Evolutionary conservation across 306 rosid genomes (phyloP).

Genomic region (Dalbergia oliveri): DNA sequence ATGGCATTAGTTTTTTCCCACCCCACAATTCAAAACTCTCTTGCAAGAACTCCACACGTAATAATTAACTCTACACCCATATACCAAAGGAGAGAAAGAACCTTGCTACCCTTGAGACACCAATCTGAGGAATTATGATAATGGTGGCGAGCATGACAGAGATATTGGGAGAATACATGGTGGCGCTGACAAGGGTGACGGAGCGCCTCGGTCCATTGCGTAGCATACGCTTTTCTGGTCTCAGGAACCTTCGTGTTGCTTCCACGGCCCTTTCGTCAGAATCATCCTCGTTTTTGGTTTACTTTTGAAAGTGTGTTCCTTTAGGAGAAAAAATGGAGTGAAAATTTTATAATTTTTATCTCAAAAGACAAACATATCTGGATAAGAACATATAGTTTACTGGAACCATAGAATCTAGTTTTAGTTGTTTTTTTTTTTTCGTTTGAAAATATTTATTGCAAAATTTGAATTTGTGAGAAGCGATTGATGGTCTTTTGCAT

Average conservation of each 20-base stretch:
- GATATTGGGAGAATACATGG: conserved; percentile 59
- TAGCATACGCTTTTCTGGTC: conserved; percentile 13
- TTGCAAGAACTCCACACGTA: neutral
- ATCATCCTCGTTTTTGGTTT: conserved; percentile 59
- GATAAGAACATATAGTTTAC: no score
- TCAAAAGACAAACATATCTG: no score
- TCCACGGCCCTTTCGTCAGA: conserved; percentile 40
- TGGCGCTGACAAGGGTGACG: conserved; percentile 54
- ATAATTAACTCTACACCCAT: neutral
- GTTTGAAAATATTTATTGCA: no score
- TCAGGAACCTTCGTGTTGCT: conserved; percentile 42
- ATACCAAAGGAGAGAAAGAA: neutral
- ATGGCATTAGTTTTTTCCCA: neutral
- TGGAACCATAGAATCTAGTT: no score
- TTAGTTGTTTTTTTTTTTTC: no score
- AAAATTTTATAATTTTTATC: no score
- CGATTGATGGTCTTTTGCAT: no score
- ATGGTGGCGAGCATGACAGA: conserved; percentile 59
- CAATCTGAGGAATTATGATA: conserved; percentile 55
- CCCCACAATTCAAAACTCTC: conserved; percentile 11
- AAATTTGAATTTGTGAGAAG: no score
- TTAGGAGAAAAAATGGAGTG: no score
- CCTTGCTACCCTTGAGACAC: neutral
- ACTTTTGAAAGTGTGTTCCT: conserved; percentile 44
- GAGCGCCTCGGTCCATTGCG: conserved; percentile 51